Conservation (phyloP, 2,329 filamentous ascomycete species). For the Fusarium guadeloupense region DNA sequence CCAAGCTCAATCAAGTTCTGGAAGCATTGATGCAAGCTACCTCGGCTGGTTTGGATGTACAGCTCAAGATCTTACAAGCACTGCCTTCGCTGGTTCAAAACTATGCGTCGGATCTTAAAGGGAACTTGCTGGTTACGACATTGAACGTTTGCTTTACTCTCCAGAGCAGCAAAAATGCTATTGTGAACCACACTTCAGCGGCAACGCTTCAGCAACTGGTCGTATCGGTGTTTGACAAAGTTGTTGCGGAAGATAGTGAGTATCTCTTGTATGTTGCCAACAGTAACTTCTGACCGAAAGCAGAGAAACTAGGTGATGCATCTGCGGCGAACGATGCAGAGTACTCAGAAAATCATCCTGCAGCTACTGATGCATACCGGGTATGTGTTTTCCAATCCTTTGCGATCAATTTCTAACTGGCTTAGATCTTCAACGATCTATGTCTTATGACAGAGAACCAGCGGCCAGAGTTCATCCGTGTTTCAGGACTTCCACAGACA, state of each 20-base stretch:
- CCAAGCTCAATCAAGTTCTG: conserved; percentile 84
- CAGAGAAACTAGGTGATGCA: conserved; percentile 59
- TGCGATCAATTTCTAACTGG: conserved; percentile 12
- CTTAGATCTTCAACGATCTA: conserved; percentile 86
- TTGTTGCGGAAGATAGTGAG: conserved; percentile 81
- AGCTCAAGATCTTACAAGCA: conserved; percentile 94
- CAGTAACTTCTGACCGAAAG: conserved; percentile 23
- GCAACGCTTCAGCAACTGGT: conserved; percentile 96
- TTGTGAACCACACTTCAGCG: conserved; percentile 94
- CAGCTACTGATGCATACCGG: conserved; percentile 85
- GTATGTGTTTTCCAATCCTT: conserved; percentile 50
- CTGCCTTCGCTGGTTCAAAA: conserved; percentile 90
- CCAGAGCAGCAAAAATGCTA: conserved; percentile 89
- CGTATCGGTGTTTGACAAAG: conserved; percentile 92
- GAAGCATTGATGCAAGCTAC: conserved; percentile 88
- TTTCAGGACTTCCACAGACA: conserved; percentile 79
- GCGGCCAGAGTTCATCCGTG: conserved; percentile 81
- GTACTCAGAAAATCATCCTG: conserved; percentile 72
- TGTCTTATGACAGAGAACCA: conserved; percentile 88
- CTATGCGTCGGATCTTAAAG: conserved; percentile 82
- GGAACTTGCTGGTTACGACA: conserved; percentile 80
- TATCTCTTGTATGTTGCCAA: conserved; percentile 19
- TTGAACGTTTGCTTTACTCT: conserved; percentile 92
- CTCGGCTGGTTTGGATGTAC: conserved; percentile 83
- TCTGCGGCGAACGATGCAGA: conserved; percentile 69